A percentile compares a stretch with the other conserved stretches of the same genome.
These are phyloP conservation scores for Metschnikowia vanudenii DNA, from an alignment of 805 yeast genomes.

Conservation along the genomic window DNA sequence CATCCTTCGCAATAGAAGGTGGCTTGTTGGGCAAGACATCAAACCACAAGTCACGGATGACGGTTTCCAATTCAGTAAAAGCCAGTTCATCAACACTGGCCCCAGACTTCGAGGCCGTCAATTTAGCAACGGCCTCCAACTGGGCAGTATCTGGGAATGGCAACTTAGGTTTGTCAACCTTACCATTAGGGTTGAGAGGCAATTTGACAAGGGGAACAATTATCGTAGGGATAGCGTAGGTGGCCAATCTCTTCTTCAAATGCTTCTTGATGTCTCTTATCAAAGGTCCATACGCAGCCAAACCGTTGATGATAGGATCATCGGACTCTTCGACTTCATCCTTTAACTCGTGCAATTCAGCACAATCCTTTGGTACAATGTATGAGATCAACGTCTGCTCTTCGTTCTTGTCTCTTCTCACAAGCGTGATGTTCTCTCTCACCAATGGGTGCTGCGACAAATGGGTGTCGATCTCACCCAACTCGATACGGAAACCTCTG, in stretches of 20 bases:
- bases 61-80: constrained; percentile 63
- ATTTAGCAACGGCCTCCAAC: constrained; percentile 66
- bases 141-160: constrained; percentile 94
- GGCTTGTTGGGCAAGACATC: constrained; percentile 83
- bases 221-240: constrained; percentile 89
- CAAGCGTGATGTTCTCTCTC: constrained; percentile 90
- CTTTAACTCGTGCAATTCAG: constrained; percentile 49
- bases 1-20: constrained; percentile 69
- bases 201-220: constrained; percentile 82
- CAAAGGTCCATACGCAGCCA: constrained; percentile 71
- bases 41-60: constrained; percentile 81
- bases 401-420: constrained; percentile 85
- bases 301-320: constrained; percentile 74
- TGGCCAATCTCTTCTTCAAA: constrained; percentile 84
- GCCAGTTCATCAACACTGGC: constrained; percentile 43
- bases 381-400: constrained; percentile 91
- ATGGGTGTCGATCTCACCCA: constrained; percentile 98
- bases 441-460: constrained; percentile 90
- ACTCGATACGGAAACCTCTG: constrained; percentile 96
- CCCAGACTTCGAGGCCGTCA: constrained; percentile 39
- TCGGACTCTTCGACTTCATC: constrained; percentile 43
- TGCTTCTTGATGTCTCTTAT: constrained; percentile 74
- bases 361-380: constrained; percentile 69
- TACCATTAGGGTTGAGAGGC: constrained; percentile 97
- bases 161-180: constrained; percentile 93